A percentile compares a stretch with the other conserved stretches of the same genome.
phyloP scores from a whole-genome alignment of 2,329 filamentous ascomycete genomes.

The Laburnicola sp. region DNA sequence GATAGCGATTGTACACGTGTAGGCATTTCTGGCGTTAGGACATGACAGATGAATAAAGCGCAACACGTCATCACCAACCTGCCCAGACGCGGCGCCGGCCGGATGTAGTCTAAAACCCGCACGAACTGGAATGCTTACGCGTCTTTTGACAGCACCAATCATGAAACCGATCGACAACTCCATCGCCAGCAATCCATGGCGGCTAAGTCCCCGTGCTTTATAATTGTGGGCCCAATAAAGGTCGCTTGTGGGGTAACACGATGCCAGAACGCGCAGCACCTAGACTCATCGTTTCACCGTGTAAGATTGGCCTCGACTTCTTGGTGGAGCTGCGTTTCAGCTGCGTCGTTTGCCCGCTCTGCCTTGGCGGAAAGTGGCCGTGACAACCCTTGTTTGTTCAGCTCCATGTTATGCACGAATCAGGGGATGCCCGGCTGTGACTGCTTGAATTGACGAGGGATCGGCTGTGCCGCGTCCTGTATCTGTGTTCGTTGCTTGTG shows the following conservation, averaged over 20 bases:
- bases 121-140: background rate
- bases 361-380: background rate
- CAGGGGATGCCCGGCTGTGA: background rate
- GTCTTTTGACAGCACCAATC: background rate
- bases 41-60: background rate
- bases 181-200: background rate
- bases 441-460: background rate
- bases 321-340: conserved; percentile 4
- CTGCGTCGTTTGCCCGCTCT: background rate
- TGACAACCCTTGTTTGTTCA: background rate
- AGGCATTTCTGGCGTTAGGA: background rate
- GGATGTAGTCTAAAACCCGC: no score
- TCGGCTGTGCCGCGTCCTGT: background rate
- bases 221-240: conserved; percentile 1
- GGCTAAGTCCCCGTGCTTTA: background rate
- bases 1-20: background rate
- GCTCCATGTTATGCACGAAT: conserved; percentile 1
- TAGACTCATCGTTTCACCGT: background rate
- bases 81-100: background rate
- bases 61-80: no score
- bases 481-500: background rate
- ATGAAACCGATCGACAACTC: conserved; percentile 5
- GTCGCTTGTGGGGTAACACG: background rate
- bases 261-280: background rate
- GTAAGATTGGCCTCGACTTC: background rate